Evolutionary conservation across 1,139 yeast genomes (phyloP).

Genomic region (Magnusiomyces suaveolens): DNA sequence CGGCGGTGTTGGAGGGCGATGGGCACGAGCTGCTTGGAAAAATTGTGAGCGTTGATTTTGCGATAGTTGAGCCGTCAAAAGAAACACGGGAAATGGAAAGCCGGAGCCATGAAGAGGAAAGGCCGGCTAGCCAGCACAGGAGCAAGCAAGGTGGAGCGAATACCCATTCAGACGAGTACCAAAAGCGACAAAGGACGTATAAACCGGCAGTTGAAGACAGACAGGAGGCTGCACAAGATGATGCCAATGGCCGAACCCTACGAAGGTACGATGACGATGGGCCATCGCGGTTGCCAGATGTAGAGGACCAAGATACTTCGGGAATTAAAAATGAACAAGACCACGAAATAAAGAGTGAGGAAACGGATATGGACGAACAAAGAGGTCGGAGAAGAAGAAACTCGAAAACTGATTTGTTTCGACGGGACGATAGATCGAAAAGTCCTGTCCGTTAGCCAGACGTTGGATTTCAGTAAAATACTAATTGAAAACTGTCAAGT

Average conservation of each 20-base stretch:
- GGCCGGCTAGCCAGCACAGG: neutral
- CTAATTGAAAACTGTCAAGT: no score
- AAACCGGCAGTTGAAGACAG: neutral
- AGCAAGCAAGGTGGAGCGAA: neutral
- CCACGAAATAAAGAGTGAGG: neutral
- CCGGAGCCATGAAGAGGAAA: neutral
- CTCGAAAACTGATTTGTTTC: neutral
- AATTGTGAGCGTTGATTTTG: constrained; percentile 32
- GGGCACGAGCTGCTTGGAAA: constrained; percentile 32
- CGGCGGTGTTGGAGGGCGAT: constrained; percentile 29
- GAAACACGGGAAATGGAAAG: neutral
- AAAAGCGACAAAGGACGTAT: neutral
- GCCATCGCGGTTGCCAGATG: no score
- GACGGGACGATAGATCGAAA: neutral
- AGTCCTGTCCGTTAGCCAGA: neutral
- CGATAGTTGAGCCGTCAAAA: constrained; percentile 15
- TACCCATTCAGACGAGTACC: neutral
- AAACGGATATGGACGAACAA: neutral
- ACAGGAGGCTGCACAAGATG: neutral
- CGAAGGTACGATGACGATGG: neutral
- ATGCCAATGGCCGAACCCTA: neutral
- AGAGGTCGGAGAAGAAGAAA: neutral
- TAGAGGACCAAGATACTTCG: neutral
- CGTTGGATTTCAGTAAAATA: no score
- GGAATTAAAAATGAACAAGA: no score